Evolutionary conservation across 176 grass and related monocot genomes (phyloP), one percentile per base, ranked within the genome.

Genomic region (Luzula sylvatica): DNA sequence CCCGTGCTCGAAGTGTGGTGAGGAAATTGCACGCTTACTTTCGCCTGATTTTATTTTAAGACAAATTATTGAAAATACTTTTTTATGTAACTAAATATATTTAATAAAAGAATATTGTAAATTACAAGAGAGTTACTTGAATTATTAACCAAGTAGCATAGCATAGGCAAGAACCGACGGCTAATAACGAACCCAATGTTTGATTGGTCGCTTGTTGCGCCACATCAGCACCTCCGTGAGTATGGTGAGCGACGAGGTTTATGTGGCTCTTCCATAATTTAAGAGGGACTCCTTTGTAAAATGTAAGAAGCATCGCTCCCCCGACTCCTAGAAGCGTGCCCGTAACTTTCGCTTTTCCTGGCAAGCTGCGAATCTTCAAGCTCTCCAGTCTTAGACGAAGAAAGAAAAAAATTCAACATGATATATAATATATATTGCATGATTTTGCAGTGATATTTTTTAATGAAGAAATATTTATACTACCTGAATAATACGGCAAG

Each of bases 301-400:
- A 83, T 32, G 86, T 87, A 27, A 98, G 92, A 1, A 98, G 62
- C 92, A 98, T 87, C 47, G 92, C 92, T 6, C 92, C 92, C 2
- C 72, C 78, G 38, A 98, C 61, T 21, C 92, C 75, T 7, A 87
- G n/a, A 0, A 98, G 15, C 3, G 86, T 98, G 21, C 92, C 92
- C 1, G 67, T n/a, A 3, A 87, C 5, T 70, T 98, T 98, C 16
- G 81, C 86, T 71, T 78, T 85, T 0, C 86, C 75, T 0, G 81
- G 74, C 2, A 57, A 9, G 24, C 50, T 53, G 40, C 74, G 29
- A 7, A 87, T 18, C 23, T 19, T 63, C 4, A 98, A 48, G 2
- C 54, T 46, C 85, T 98, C 85, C 75, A 86, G 71, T 56, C 69
- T 80, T 44, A 35, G 30, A 35, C 30, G 9, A 35, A 30, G 5